Conservation (phyloP, 345 rosid genomes). For the Tarenaya hassleriana region DNA sequence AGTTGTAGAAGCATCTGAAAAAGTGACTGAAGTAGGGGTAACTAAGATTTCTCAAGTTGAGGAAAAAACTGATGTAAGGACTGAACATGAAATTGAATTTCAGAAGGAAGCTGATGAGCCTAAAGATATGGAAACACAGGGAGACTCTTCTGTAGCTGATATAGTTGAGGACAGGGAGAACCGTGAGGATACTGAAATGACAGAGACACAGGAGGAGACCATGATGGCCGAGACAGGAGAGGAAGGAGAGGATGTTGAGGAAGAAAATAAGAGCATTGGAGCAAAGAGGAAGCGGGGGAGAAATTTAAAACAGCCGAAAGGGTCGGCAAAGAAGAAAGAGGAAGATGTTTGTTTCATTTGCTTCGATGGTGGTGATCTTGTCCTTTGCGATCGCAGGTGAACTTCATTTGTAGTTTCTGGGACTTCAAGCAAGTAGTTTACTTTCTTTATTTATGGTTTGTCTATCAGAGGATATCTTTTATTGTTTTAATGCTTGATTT, state of each 20-base stretch:
- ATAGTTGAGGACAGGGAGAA: conserved; percentile 27
- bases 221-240: conserved; percentile 27
- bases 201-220: conserved; percentile 27
- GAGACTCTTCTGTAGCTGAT: conserved; percentile 27
- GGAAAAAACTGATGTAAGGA: conserved; percentile 26
- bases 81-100: too few relatives aligned
- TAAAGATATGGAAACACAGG: conserved; percentile 27
- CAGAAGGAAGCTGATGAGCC: too few relatives aligned
- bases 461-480: conserved; percentile 7
- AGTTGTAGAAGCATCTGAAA: conserved; percentile 25
- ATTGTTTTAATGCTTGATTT: conserved; percentile 8
- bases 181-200: conserved; percentile 24
- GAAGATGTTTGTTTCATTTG: conserved; percentile 99
- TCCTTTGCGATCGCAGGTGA: conserved; percentile 96
- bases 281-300: conserved; percentile 76
- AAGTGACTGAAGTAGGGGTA: conserved; percentile 16
- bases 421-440: not conserved
- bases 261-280: conserved; percentile 38
- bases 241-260: conserved; percentile 46
- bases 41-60: too few relatives aligned
- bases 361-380: conserved; percentile 94
- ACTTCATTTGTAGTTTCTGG: conserved; percentile 15
- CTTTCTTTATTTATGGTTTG: conserved; percentile 10
- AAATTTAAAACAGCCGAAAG: conserved; percentile 38
- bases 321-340: conserved; percentile 57